Evolutionary conservation across 768 basidiomycete genomes (phyloP).

Genomic region (Podaxis sp.): DNA sequence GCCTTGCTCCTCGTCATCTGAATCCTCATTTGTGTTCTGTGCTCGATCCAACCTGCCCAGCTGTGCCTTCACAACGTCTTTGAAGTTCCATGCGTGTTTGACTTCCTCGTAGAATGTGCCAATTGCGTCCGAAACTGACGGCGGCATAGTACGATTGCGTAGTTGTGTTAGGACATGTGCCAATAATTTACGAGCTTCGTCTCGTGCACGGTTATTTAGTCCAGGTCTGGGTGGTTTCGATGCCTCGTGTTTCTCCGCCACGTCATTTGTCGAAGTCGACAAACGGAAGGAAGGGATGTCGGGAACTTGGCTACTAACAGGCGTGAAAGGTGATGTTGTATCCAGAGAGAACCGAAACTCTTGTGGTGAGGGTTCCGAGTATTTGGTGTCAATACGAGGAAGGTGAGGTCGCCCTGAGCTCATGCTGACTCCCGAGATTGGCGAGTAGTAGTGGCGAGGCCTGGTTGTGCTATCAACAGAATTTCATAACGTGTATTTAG

Average conservation of each 20-base stretch:
- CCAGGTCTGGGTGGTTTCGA: not conserved
- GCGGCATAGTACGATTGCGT: slow-evolving; percentile 54
- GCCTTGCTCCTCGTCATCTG: slow-evolving; percentile 44
- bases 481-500: not conserved
- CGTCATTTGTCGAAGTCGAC: slow-evolving; percentile 12
- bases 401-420: slow-evolving; percentile 1
- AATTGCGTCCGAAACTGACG: slow-evolving; percentile 47
- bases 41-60: slow-evolving; percentile 11
- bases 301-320: slow-evolving; percentile 6
- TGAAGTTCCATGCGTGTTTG: slow-evolving; percentile 41
- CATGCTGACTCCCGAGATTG: not conserved
- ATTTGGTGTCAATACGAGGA: slow-evolving; percentile 15
- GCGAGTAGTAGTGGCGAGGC: not conserved
- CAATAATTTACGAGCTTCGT: slow-evolving; percentile 71
- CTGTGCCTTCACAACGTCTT: slow-evolving; percentile 27
- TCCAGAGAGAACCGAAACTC: slow-evolving; percentile 7
- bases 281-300: slow-evolving; percentile 16
- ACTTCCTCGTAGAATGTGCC: slow-evolving; percentile 45
- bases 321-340: slow-evolving; percentile 13
- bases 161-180: slow-evolving; percentile 65
- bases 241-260: not conserved
- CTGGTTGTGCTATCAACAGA: not conserved
- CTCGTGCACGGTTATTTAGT: slow-evolving; percentile 30
- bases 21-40: slow-evolving; percentile 38
- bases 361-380: not conserved